Evolutionary conservation across 2,329 filamentous ascomycete species (phyloP).

Genomic region (Neonectria sp.): DNA sequence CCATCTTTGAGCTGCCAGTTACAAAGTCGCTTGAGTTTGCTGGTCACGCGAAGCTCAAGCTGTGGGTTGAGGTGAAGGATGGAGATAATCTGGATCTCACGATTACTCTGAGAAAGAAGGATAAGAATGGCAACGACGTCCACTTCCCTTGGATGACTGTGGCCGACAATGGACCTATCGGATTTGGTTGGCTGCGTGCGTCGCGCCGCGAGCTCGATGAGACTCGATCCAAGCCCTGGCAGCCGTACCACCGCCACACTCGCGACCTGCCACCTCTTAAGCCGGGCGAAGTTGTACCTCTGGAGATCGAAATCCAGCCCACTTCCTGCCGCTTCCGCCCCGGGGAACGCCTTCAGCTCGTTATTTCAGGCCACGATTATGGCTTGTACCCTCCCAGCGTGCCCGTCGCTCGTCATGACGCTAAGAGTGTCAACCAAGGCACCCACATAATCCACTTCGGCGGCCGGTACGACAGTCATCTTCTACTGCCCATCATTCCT

Average conservation of each 20-base stretch:
- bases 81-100: not conserved
- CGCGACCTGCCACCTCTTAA: not conserved
- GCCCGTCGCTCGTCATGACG: not conserved
- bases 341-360: not conserved
- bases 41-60: not conserved
- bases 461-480: too few relatives aligned
- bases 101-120: not conserved
- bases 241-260: too few relatives aligned
- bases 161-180: not conserved
- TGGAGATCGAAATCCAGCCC: slow-evolving; percentile 1
- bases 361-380: slow-evolving; percentile 2
- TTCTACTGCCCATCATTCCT: too few relatives aligned
- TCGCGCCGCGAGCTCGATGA: slow-evolving; percentile 8
- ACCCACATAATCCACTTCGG: too few relatives aligned
- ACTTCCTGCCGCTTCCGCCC: not conserved
- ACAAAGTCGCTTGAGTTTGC: not conserved
- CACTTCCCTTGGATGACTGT: slow-evolving; percentile 4
- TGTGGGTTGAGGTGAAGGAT: slow-evolving; percentile 5
- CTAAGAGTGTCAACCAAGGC: too few relatives aligned
- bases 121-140: not conserved
- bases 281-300: not conserved
- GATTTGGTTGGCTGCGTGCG: not conserved
- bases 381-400: not conserved
- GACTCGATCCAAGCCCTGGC: too few relatives aligned
- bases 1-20: not conserved